Evolutionary conservation across 2,329 filamentous ascomycete genomes (phyloP).

Genomic region (Trichophyton simii): DNA sequence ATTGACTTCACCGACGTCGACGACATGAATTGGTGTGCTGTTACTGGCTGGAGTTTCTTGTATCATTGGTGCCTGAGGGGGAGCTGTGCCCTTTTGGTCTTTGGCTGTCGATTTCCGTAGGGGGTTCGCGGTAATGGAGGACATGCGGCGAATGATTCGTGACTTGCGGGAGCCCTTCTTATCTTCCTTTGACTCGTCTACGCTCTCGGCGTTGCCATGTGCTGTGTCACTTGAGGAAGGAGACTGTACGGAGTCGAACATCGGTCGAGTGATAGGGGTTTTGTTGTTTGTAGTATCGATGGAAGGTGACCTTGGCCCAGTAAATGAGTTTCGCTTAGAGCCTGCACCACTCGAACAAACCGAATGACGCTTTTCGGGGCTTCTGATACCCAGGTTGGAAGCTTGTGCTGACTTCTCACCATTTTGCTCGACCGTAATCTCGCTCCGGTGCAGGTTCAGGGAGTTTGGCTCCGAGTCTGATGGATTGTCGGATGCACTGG

Average conservation of each 20-base stretch:
- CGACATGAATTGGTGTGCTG: constrained; percentile 33
- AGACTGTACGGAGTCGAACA: constrained; percentile 22
- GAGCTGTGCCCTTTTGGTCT: constrained; percentile 24
- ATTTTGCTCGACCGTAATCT: constrained; percentile 55
- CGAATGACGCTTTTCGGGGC: constrained; percentile 27
- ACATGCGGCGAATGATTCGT: constrained; percentile 55
- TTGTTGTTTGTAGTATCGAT: constrained; percentile 29
- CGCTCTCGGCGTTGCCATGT: constrained; percentile 16
- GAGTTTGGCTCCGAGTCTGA: constrained; percentile 20
- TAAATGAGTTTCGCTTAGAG: constrained; percentile 30
- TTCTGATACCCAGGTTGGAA: constrained; percentile 16
- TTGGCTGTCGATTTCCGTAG: constrained; percentile 34
- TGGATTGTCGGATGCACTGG: constrained; percentile 16
- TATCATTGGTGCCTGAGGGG: constrained; percentile 16
- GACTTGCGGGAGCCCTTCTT: constrained; percentile 46
- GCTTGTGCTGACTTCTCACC: constrained; percentile 21
- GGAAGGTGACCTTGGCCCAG: constrained; percentile 20
- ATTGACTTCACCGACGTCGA: constrained; percentile 80
- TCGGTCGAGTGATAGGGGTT: constrained; percentile 28
- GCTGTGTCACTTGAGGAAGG: constrained; percentile 25
- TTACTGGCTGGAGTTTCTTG: constrained; percentile 17
- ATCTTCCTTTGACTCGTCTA: constrained; percentile 34
- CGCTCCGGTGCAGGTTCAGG: constrained; percentile 41
- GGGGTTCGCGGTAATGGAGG: constrained; percentile 42
- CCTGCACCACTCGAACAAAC: constrained; percentile 27